These are phyloP conservation scores for Inga leiocalycina DNA, from an alignment of 306 rosid genomes.

Conservation along the genomic window DNA sequence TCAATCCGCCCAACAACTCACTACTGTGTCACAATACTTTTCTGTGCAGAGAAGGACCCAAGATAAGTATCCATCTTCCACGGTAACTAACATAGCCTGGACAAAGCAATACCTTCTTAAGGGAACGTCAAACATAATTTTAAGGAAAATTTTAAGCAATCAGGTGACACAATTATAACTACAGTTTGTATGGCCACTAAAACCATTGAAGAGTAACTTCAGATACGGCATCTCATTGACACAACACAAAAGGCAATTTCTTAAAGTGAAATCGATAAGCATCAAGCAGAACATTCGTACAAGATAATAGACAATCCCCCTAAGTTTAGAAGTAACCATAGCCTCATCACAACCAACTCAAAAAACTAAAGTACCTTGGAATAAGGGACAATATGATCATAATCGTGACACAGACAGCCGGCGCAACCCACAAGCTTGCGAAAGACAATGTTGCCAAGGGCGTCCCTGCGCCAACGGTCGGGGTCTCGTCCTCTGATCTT, in stretches of 20 bases:
- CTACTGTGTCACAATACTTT: not conserved
- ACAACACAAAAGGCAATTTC: not conserved
- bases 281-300: not conserved
- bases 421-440: slow-evolving; percentile 94
- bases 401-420: slow-evolving; percentile 90
- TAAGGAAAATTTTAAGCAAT: not conserved
- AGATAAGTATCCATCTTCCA: not conserved
- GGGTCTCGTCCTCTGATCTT: slow-evolving; percentile 92
- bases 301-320: not conserved
- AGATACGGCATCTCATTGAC: not conserved
- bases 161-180: not conserved
- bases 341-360: not conserved
- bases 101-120: not conserved
- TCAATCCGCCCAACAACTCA: not conserved
- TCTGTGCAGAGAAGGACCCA: not conserved
- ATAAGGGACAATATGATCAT: slow-evolving; percentile 85
- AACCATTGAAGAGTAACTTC: too few relatives aligned
- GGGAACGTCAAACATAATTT: not conserved
- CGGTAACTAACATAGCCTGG: not conserved
- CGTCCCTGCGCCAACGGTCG: slow-evolving; percentile 87
- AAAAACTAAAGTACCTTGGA: slow-evolving; percentile 62
- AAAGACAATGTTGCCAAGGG: slow-evolving; percentile 74
- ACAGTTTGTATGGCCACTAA: not conserved
- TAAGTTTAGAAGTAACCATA: not conserved
- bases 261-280: not conserved